Evolutionary conservation across 164 flowering plant species (phyloP).

Genomic region (Liquidambar formosana): DNA sequence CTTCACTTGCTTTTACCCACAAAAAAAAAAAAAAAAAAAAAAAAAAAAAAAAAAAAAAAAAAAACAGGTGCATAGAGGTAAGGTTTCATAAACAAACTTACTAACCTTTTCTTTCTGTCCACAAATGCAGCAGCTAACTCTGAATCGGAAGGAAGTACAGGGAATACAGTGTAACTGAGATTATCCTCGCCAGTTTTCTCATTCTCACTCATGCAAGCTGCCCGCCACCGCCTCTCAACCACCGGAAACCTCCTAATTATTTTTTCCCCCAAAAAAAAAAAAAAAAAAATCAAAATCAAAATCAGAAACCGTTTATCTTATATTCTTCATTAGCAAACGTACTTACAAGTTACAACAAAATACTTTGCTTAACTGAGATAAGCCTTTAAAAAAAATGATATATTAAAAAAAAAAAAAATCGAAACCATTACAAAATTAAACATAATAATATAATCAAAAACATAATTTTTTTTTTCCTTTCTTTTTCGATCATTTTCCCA

Average conservation of each 20-base stretch:
- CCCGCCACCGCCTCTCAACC: conserved; percentile 85
- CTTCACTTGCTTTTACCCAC: too few relatives aligned
- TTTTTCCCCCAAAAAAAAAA: too few relatives aligned
- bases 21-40: background rate
- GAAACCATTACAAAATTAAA: too few relatives aligned
- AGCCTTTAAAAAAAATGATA: too few relatives aligned
- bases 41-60: background rate
- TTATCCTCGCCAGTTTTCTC: conserved; percentile 30
- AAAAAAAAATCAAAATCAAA: background rate
- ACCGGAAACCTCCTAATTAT: conserved; percentile 80
- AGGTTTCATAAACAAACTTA: conserved; percentile 37
- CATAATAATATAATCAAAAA: too few relatives aligned
- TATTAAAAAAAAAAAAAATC: too few relatives aligned
- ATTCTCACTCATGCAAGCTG: conserved; percentile 56
- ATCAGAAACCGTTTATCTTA: background rate
- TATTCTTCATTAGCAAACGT: too few relatives aligned
- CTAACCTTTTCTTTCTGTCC: conserved; percentile 69
- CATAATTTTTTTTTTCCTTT: too few relatives aligned
- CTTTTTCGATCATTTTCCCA: background rate
- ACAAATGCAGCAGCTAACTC: conserved; percentile 66
- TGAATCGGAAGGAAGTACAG: conserved; percentile 63
- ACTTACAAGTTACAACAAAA: too few relatives aligned
- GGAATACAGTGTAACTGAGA: conserved; percentile 15
- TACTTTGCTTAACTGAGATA: too few relatives aligned
- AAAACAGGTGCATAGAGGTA: background rate